Evolutionary conservation across 345 rosid genomes (phyloP).

Genomic region (Syzygium jambos): DNA sequence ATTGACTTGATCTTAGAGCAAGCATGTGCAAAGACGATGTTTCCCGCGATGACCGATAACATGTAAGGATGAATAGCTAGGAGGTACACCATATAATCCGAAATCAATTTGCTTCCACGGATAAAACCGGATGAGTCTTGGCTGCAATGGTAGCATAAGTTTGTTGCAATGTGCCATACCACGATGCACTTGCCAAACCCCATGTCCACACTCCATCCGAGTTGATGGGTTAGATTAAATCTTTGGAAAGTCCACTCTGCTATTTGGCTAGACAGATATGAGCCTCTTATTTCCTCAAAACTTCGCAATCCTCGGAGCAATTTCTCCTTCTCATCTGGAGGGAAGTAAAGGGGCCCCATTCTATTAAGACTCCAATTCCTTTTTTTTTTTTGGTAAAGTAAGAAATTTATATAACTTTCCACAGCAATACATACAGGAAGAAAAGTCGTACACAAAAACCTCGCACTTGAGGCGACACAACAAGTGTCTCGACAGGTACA

Average conservation of each 20-base stretch:
- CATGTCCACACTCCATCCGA: background rate
- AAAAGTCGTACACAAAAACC: too few relatives aligned
- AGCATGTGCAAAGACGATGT: background rate
- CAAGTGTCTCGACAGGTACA: too few relatives aligned
- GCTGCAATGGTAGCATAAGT: background rate
- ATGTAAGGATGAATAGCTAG: background rate
- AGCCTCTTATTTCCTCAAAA: background rate
- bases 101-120: background rate
- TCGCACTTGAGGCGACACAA: too few relatives aligned
- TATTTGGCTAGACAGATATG: background rate
- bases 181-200: background rate
- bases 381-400: too few relatives aligned
- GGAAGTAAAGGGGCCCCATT: background rate
- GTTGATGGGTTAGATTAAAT: background rate
- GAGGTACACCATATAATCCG: background rate
- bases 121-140: background rate
- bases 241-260: background rate
- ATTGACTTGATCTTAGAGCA: background rate
- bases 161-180: background rate
- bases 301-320: background rate
- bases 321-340: background rate
- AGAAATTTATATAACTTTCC: too few relatives aligned
- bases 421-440: too few relatives aligned
- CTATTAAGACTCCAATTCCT: background rate
- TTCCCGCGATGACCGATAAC: background rate